Conservation (phyloP, 257 asterid genomes). For the Vinca minor region DNA sequence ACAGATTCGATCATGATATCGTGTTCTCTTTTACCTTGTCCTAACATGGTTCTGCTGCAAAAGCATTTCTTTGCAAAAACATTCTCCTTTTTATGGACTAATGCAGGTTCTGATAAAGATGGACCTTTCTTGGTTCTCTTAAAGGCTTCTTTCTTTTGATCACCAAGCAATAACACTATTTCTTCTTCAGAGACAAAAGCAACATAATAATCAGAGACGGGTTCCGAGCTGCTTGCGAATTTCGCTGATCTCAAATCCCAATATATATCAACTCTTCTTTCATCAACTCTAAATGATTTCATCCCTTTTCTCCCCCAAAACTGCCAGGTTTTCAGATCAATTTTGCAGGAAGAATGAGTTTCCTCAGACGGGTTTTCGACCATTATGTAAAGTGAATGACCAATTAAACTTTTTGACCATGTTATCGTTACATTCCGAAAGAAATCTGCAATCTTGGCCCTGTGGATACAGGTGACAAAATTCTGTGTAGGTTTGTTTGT, state of each 20-base stretch:
- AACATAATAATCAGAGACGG: slow-evolving; percentile 58
- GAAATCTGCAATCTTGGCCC: slow-evolving; percentile 31
- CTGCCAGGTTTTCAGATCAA: slow-evolving; percentile 86
- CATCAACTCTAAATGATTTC: slow-evolving; percentile 51
- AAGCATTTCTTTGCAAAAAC: slow-evolving; percentile 67
- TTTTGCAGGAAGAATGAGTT: slow-evolving; percentile 61
- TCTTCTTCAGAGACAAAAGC: slow-evolving; percentile 54
- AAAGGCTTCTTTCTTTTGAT: slow-evolving; percentile 58
- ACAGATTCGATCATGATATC: slow-evolving; percentile 51
- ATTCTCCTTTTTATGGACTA: slow-evolving; percentile 66
- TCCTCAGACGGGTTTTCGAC: slow-evolving; percentile 39
- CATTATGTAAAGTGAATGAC: slow-evolving; percentile 53
- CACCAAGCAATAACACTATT: slow-evolving; percentile 55
- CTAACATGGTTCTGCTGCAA: slow-evolving; percentile 55
- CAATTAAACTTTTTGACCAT: slow-evolving; percentile 61
- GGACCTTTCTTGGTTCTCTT: slow-evolving; percentile 47
- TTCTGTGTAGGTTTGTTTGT: slow-evolving; percentile 32
- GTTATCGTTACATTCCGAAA: slow-evolving; percentile 39
- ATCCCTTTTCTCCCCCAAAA: slow-evolving; percentile 86
- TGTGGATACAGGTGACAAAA: slow-evolving; percentile 57
- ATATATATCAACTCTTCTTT: slow-evolving; percentile 50
- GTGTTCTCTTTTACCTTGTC: slow-evolving; percentile 56
- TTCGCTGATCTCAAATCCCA: slow-evolving; percentile 74
- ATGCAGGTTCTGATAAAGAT: slow-evolving; percentile 30
- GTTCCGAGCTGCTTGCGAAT: slow-evolving; percentile 55